Base-by-base conservation (phyloP, 1,139 yeast genomes). In the Kodamaea alishanica region DNA sequence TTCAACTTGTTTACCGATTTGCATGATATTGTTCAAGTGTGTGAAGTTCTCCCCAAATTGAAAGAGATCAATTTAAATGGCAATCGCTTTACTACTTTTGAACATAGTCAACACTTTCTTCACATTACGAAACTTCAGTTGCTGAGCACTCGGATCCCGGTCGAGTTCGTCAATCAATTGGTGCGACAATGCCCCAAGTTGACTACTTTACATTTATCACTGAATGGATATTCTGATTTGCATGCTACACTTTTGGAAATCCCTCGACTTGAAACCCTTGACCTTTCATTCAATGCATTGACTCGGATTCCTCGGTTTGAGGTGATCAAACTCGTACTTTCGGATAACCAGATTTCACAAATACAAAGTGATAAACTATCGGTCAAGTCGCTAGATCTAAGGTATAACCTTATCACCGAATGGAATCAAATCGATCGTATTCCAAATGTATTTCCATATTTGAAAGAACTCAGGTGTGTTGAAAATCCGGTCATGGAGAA, bases 61-160 rank as follows among this genome's bases (percentile, higher is more conserved):
- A 45, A 51, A n/a, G 57, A 59, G 2, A 51, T 88, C 35, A 70
- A 74, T 36, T 52, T 87, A 37, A 81, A 80, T 42, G 92, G 94
- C 0, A 86, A 86, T 52, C 58, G 80, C 37, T 73, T 84, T 40
- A 25, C 20, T 5, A 11, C 41, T 33, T 29, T 37, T 8, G 24
- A 24, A 12, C 23, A 23, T 20, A 27, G 23, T 25, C 27, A 6
- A 6, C 32, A 24, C 3, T 23, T 22, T 30, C 10, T 22, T 7
- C 23, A 34, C 8, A 12, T 48, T 5, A 32, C 34, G 2, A 39
- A 40, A 4, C 39, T 55, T 6, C 41, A 41, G n/a, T 40, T 55
- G 24, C 46, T 52, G 6, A 50, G 52, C 6, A 47, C 56, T 1
- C 40, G 37, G 15, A 29, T 52, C 1, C 15, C 39, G 4, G 32